Evolutionary conservation across 352 stramenopile species (phyloP).

Genomic region (Pythium phragmiticola): DNA sequence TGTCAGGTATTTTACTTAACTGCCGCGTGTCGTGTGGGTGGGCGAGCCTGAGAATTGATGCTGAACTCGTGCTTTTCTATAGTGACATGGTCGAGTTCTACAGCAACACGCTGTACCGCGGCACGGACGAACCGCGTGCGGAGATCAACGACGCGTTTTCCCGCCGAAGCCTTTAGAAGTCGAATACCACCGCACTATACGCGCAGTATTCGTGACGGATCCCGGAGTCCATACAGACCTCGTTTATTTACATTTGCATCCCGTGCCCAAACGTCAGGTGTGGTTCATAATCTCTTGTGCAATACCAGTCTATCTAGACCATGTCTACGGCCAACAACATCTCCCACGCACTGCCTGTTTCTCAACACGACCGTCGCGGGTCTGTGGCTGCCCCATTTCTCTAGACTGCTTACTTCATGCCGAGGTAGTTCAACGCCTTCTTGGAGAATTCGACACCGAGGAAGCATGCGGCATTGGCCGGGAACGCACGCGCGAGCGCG

Average conservation of each 20-base stretch:
- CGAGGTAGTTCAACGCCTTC: slow-evolving; percentile 74
- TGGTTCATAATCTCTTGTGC: background rate
- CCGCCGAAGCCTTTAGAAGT: slow-evolving; percentile 62
- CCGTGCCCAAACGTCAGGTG: background rate
- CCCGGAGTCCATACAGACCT: background rate
- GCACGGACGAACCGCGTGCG: slow-evolving; percentile 78
- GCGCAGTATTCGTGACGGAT: no score
- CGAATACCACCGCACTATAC: background rate
- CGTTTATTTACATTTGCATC: background rate
- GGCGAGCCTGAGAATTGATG: no score
- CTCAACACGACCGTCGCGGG: background rate
- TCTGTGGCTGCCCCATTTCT: slow-evolving; percentile 1
- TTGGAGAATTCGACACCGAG: slow-evolving; percentile 87
- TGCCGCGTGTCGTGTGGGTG: background rate
- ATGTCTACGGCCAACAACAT: slow-evolving; percentile 1
- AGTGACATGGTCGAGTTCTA: slow-evolving; percentile 82
- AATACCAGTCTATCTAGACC: slow-evolving; percentile 1
- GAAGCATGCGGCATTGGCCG: slow-evolving; percentile 96
- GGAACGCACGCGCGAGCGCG: slow-evolving; percentile 94
- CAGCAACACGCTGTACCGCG: slow-evolving; percentile 83
- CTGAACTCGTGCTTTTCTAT: background rate
- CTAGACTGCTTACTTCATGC: slow-evolving; percentile 56
- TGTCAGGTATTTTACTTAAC: slow-evolving; percentile 46
- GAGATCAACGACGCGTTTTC: slow-evolving; percentile 86
- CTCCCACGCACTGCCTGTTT: no score